Evolutionary conservation across 2,329 filamentous ascomycete species (phyloP), one percentile per base, ranked within the genome.

Genomic region (Spiromastix sp.): DNA sequence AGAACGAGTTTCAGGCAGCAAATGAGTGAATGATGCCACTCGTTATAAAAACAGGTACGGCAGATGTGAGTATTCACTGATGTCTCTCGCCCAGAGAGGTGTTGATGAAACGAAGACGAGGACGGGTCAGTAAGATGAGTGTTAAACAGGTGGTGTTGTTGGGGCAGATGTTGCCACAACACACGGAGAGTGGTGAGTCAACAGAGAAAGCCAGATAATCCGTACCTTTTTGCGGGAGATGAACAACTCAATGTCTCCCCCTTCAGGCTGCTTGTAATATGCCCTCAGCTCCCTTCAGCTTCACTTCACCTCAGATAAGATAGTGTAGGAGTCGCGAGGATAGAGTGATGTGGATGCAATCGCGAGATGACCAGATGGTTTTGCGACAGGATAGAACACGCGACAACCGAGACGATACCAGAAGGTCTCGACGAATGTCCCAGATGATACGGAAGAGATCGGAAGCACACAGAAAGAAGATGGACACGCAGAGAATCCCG

Each of bases 211-310:
- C n/a, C n/a, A n/a, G n/a, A n/a, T n/a, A n/a, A n/a, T 32, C 29
- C 36, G 21, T 38, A 38, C 36, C 36, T 16, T 29, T 36, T 18
- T 25, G n/a, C 33, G 75, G 82, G 85, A 93, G 86, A 93, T 83
- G 70, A 85, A 93, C 86, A 93, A 94, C 61, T 80, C 64, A 94
- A 94, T 93, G 86, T 86, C 81, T 93, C 86, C 83, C 85, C 85
- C 41, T 68, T 70, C 69, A 67, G 62, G 21, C 21, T 24, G 21
- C 21, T n/a, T n/a, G n/a, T n/a, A n/a, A n/a, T n/a, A n/a, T n/a
- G n/a, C n/a, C n/a, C n/a, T n/a, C n/a, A n/a, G n/a, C n/a, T n/a
- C n/a, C n/a, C n/a, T n/a, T n/a, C n/a, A n/a, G n/a, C n/a, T n/a
- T n/a, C 21, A n/a, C n/a, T 24, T n/a, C 21, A 24, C 21, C 21